A percentile compares a stretch with the other conserved stretches of the same genome.
Conservation (phyloP, 2,329 filamentous ascomycete species). For the Trichoderma guizhouense region DNA sequence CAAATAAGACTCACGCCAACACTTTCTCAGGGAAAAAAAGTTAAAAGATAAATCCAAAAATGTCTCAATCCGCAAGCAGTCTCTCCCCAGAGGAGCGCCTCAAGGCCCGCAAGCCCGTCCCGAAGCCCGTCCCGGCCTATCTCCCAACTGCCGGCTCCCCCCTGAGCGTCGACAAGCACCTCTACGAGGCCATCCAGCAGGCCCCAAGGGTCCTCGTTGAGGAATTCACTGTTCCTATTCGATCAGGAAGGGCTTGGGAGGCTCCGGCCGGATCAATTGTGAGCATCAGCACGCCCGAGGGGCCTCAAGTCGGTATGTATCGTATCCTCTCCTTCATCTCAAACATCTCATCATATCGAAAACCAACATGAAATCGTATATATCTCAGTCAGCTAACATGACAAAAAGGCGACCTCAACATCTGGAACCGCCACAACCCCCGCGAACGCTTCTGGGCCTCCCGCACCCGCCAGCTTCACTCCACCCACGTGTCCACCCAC, state of each 20-base stretch:
- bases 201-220: conserved; percentile 41
- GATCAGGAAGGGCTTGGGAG: conserved; percentile 70
- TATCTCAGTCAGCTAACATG: not conserved
- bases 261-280: conserved; percentile 66
- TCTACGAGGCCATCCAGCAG: conserved; percentile 61
- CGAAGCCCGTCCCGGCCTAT: conserved; percentile 49
- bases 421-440: conserved; percentile 75
- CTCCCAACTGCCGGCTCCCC: conserved; percentile 43
- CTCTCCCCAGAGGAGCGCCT: conserved; percentile 36
- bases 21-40: not conserved
- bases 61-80: conserved; percentile 15
- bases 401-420: conserved; percentile 67
- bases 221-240: conserved; percentile 65
- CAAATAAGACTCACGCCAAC: not conserved
- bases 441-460: conserved; percentile 80
- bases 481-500: conserved; percentile 66
- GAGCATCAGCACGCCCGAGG: conserved; percentile 70
- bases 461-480: conserved; percentile 74
- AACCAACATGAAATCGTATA: not conserved
- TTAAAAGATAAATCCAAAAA: not conserved
- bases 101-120: conserved; percentile 42
- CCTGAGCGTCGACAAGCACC: conserved; percentile 40
- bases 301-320: conserved; percentile 65
- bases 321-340: not conserved
- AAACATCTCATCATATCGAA: not conserved